A percentile compares a stretch with the other conserved stretches of the same genome.
These are phyloP conservation scores for Phaeolepiota aurea DNA, from an alignment of 768 basidiomycete species.

Conservation along the genomic window DNA sequence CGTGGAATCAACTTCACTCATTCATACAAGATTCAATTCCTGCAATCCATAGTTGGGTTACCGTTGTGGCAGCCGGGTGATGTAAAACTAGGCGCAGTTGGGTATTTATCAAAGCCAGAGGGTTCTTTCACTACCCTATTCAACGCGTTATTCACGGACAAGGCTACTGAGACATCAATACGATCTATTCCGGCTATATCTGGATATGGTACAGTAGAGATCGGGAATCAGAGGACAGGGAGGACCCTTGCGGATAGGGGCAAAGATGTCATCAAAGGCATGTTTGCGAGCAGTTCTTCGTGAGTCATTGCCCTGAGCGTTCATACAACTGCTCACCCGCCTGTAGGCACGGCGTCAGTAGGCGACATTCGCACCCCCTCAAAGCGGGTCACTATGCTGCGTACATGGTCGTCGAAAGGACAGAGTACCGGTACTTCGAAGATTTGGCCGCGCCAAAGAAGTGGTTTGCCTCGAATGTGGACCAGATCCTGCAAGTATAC, in stretches of 20 bases:
- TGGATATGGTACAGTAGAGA: constrained; percentile 53
- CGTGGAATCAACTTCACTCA: no score
- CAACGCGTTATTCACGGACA: constrained; percentile 51
- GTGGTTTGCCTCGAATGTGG: constrained; percentile 54
- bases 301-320: not conserved
- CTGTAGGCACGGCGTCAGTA: constrained; percentile 33
- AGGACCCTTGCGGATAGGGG: constrained; percentile 50
- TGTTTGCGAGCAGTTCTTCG: constrained; percentile 27
- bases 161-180: constrained; percentile 31
- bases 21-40: no score
- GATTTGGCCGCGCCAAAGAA: constrained; percentile 41
- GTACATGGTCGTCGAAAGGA: constrained; percentile 48
- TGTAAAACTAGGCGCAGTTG: constrained; percentile 67
- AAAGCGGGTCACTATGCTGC: constrained; percentile 47
- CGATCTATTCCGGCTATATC: constrained; percentile 47
- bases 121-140: constrained; percentile 73
- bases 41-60: constrained; percentile 55
- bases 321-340: no score
- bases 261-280: constrained; percentile 38
- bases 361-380: constrained; percentile 43
- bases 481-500: constrained; percentile 41
- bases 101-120: constrained; percentile 59
- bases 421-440: constrained; percentile 47
- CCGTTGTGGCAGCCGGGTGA: constrained; percentile 67
- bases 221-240: constrained; percentile 44